Base-by-base conservation (phyloP, 495 filamentous ascomycete genomes). In the Platismatia glauca region DNA sequence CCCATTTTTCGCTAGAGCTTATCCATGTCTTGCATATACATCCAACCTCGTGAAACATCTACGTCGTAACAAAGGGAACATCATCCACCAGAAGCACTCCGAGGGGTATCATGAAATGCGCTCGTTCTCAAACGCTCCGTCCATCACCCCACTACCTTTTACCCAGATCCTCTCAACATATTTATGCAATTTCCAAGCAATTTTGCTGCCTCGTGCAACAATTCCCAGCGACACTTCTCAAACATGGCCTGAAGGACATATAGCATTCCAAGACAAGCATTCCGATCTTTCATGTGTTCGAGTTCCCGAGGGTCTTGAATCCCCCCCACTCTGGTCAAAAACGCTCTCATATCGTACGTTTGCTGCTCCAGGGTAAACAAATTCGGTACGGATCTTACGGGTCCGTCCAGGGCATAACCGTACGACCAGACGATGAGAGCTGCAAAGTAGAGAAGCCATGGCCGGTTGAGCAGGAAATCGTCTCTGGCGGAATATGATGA, bases 361-460 rank as follows among this genome's bases (percentile, higher is more conserved):
- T 87, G 86, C 60, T 90, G 86, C 9, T 85, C 79, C 31, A 79
- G 77, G 3, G 82, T 84, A 13, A 67, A 61, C 12, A 86, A 79
- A 7, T 74, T 73, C 20, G 82, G 81, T 4, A 81, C 75, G 11
- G 74, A 70, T 24, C 78, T 72, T 59, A 89, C 80, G 0, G 90
- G 81, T 1, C 94, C 94, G 69, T 97, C 94, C 59, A 97, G 74
- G 13, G 94, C 94, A 71, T 84, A 97, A 29, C 90, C 94, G 69
- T 97, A 98, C 60, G 84, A 91, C 93, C 93, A 98, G 22, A 97
- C 89, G 34, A 96, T 91, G 48, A 97, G 78, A 4, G 87, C 84
- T 2, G 94, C 90, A 62, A 95, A 95, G 71, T 96, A 98, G 57
- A 98, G 79, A n/a, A 97, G 90, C 94, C 94, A 98, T 4, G 94